A percentile compares a stretch with the other conserved stretches of the same genome.
Evolutionary conservation across 2,329 filamentous ascomycete genomes (phyloP).

Genomic region (Septoria petroselini): DNA sequence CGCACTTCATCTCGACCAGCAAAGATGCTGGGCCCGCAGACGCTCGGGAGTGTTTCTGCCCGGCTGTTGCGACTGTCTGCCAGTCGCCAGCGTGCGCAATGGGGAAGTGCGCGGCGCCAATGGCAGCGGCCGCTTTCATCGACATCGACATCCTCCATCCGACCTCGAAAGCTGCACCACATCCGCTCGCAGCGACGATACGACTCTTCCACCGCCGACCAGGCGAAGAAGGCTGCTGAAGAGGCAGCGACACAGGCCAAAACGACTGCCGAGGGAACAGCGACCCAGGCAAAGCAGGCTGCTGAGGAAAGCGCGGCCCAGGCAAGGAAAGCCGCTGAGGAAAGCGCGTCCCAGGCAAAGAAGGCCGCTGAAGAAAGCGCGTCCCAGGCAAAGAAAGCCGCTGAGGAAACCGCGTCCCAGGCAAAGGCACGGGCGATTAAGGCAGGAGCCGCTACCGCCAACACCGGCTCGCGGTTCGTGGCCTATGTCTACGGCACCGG

Average conservation of each 20-base stretch:
- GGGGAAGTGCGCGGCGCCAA: slow-evolving; percentile 27
- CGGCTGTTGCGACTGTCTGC: slow-evolving; percentile 21
- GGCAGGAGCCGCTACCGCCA: slow-evolving; percentile 35
- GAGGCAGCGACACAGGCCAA: background rate
- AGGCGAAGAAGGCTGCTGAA: slow-evolving; percentile 5
- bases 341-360: background rate
- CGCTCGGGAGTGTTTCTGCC: slow-evolving; percentile 23
- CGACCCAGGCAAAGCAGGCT: slow-evolving; percentile 3
- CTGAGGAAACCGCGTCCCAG: background rate
- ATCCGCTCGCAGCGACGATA: slow-evolving; percentile 17
- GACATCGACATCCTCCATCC: slow-evolving; percentile 14
- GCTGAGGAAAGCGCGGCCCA: background rate
- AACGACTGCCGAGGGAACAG: background rate
- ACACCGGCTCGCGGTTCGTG: slow-evolving; percentile 46
- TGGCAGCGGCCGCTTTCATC: slow-evolving; percentile 28
- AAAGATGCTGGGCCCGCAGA: slow-evolving; percentile 27
- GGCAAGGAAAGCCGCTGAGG: background rate
- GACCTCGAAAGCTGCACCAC: slow-evolving; percentile 10
- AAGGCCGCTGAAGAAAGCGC: background rate
- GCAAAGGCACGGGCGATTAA: slow-evolving; percentile 28
- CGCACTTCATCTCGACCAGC: background rate
- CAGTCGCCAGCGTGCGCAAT: slow-evolving; percentile 26
- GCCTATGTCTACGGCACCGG: slow-evolving; percentile 55
- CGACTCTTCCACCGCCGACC: slow-evolving; percentile 17
- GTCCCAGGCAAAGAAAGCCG: slow-evolving; percentile 10